Percentiles rank a stretch among this genome's conserved stretches.
phyloP scores from a whole-genome alignment of 768 basidiomycete genomes.

The Tricholoma saponaceum region DNA sequence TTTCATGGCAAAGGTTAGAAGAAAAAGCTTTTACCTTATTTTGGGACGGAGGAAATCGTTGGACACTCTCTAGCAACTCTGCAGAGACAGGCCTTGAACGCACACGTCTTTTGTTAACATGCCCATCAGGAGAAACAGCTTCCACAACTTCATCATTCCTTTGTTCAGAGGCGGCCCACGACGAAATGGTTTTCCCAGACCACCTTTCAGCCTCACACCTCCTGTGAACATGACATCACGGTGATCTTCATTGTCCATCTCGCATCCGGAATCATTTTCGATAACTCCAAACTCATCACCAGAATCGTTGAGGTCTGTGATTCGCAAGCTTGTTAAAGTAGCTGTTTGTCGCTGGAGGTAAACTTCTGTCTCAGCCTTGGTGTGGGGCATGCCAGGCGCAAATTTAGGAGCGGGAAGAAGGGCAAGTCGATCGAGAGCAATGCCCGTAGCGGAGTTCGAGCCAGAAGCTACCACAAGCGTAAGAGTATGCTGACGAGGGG shows the following conservation, averaged over 20 bases:
- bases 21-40: constrained; percentile 26
- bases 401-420: constrained; percentile 53
- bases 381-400: constrained; percentile 41
- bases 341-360: constrained; percentile 52
- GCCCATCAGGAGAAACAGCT: constrained; percentile 72
- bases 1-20: neutral
- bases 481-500: constrained; percentile 46
- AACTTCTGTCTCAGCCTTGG: constrained; percentile 51
- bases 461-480: constrained; percentile 45
- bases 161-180: constrained; percentile 3
- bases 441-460: constrained; percentile 32
- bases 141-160: constrained; percentile 55
- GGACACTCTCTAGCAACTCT: constrained; percentile 53
- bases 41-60: constrained; percentile 40
- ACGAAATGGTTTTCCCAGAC: constrained; percentile 8
- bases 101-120: constrained; percentile 70
- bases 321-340: constrained; percentile 56
- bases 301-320: constrained; percentile 50
- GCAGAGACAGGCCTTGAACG: constrained; percentile 68
- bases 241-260: constrained; percentile 39
- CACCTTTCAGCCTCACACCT: constrained; percentile 17
- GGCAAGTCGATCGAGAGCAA: constrained; percentile 48
- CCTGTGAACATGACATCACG: constrained; percentile 31
- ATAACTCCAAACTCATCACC: constrained; percentile 37
- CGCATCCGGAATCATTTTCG: constrained; percentile 50